Base-by-base conservation (phyloP, 2,329 filamentous ascomycete genomes). In the Bipolaris oryzae region DNA sequence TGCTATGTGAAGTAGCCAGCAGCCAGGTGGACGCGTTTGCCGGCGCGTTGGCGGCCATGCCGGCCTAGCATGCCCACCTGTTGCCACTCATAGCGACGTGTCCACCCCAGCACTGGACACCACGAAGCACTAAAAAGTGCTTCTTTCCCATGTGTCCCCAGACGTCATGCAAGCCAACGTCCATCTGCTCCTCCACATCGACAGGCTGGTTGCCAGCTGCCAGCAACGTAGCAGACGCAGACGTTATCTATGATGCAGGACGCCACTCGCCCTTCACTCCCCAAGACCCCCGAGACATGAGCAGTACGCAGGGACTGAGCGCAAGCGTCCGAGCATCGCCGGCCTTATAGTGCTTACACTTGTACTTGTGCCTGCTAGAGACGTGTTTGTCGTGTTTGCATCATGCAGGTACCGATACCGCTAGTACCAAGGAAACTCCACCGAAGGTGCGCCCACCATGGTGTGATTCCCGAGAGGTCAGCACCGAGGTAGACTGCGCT, bases 381-480 rank as follows among this genome's bases (percentile, higher is more conserved):
- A 25, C 38, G 31, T 33, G 58, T 63, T 66, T 66, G 57, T 38
- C n/a, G 42, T 53, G 60, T 69, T 64, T 63, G 63, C 55, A 63
- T 46, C 33, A 51, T 45, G 48, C 46, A 48, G 51, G 45, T 44
- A 58, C 57, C 44, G 58, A 47, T 55, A 55, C 58, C 58, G 50
- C 45, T 58, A 55, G 52, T 50, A 58, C 59, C 59, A 56, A 59
- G 57, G 58, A 13, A 49, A 55, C 51, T 56, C 53, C 55, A 46
- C 54, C 55, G 52, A 60, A 54, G 58, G 62, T 69, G 63, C 57
- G 58, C 52, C 68, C 60, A 71, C 64, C 61, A 53, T 74, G 71
- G 70, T 69, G 70, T 74, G 72, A 74, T 67, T 57, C 44, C 47
- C 34, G 44, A 57, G 57, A 54, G 48, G 49, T 58, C 58, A 60